Evolutionary conservation across 148 eudicot species (phyloP).

Genomic region (Mesembryanthemum crystallinum): DNA sequence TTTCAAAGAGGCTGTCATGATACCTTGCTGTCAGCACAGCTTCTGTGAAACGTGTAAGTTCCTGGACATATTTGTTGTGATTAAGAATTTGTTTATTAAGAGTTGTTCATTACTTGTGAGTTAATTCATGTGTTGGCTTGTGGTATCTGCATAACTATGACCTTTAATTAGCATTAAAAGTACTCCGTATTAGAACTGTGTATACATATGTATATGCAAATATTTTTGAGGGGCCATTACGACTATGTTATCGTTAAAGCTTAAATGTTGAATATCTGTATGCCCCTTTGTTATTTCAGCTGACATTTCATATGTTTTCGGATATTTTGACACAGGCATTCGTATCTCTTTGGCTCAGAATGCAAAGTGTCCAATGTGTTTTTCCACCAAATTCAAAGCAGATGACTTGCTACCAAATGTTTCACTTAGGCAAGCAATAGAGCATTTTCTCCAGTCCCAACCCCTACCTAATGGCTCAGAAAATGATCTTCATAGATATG

Average conservation of each 20-base stretch:
- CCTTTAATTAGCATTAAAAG: background rate
- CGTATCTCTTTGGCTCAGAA: conserved; percentile 34
- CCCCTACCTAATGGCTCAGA: conserved; percentile 34
- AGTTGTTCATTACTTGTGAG: background rate
- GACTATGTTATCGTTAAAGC: background rate
- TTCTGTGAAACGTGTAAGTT: conserved; percentile 71
- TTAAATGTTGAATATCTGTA: background rate
- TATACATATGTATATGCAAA: background rate
- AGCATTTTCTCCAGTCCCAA: conserved; percentile 54
- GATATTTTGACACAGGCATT: conserved; percentile 43
- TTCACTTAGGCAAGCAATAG: conserved; percentile 64
- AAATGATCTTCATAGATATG: conserved; percentile 46
- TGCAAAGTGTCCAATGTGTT: conserved; percentile 65
- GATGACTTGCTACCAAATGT: conserved; percentile 63
- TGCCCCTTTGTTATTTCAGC: background rate
- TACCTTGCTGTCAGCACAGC: conserved; percentile 82
- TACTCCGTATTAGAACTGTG: background rate
- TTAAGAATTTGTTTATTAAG: background rate
- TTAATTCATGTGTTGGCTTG: background rate
- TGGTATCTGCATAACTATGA: background rate
- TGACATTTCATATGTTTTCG: background rate
- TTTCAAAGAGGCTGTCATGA: conserved; percentile 85
- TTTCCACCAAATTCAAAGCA: conserved; percentile 50
- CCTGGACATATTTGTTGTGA: background rate
- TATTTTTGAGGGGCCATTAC: background rate